Evolutionary conservation across 805 yeast genomes (phyloP).

Genomic region (Zygoascus bituminiphila): DNA sequence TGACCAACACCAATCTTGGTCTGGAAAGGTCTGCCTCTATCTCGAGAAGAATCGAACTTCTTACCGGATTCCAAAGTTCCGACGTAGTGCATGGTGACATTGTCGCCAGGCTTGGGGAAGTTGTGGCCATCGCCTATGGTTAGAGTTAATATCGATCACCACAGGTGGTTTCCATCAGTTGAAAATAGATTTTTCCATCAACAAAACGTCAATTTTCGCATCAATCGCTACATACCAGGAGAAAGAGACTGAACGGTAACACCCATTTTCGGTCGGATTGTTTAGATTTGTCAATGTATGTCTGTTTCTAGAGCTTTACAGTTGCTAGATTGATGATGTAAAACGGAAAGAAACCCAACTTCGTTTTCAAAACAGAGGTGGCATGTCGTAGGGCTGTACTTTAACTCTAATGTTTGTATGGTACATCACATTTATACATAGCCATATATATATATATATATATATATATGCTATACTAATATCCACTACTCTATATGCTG

Average conservation of each 20-base stretch:
- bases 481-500: constrained; percentile 1
- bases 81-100: constrained; percentile 88
- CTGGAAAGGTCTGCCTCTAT: constrained; percentile 93
- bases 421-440: no score
- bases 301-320: no score
- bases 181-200: no score
- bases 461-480: no score
- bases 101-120: constrained; percentile 82
- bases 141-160: constrained; percentile 4
- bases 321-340: no score
- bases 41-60: constrained; percentile 91
- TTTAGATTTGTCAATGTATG: no score
- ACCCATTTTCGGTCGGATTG: constrained; percentile 32
- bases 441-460: no score
- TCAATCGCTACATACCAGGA: constrained; percentile 30
- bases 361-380: no score
- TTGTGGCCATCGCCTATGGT: constrained; percentile 71
- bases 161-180: neutral
- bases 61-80: constrained; percentile 94
- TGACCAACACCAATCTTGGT: constrained; percentile 92
- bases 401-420: no score
- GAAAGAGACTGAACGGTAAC: constrained; percentile 30
- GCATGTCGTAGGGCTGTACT: no score
- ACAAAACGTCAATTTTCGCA: neutral
- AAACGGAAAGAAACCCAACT: no score